These are phyloP conservation scores for Pseudogymnoascus destructans DNA, from an alignment of 2,329 filamentous ascomycete species.

Conservation along the genomic window DNA sequence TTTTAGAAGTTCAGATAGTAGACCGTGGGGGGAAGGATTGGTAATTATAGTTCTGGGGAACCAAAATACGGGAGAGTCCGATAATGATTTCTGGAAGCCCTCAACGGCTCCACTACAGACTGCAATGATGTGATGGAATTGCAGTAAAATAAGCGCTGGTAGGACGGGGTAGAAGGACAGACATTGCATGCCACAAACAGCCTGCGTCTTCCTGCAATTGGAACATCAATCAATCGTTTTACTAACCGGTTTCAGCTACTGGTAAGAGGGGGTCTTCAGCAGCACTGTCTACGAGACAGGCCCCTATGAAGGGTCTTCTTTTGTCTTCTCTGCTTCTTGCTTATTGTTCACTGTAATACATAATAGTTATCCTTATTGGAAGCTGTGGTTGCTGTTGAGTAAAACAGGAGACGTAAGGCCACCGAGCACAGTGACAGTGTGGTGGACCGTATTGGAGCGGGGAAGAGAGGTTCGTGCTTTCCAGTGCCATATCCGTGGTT, in stretches of 20 bases:
- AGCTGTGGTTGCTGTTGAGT: not conserved
- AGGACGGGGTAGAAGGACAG: not conserved
- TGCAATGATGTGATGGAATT: no score
- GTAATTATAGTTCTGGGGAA: not conserved
- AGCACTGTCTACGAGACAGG: not conserved
- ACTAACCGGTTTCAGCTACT: not conserved
- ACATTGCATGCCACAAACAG: not conserved
- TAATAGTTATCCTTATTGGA: not conserved
- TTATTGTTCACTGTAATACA: not conserved
- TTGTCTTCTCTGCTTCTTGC: not conserved
- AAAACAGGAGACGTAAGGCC: not conserved
- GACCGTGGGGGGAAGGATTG: not conserved
- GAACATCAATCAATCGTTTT: no score
- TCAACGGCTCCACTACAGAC: not conserved
- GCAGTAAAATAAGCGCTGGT: not conserved
- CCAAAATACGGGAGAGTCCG: not conserved
- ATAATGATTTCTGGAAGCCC: not conserved
- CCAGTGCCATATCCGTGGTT: not conserved
- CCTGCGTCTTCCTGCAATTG: not conserved
- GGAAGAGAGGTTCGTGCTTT: not conserved
- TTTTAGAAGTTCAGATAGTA: no score
- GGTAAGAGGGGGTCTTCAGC: not conserved
- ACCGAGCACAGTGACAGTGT: not conserved
- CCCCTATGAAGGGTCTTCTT: not conserved
- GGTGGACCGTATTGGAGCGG: no score